Base-by-base conservation (phyloP, 768 basidiomycete species). In the Dentipellis fragilis region DNA sequence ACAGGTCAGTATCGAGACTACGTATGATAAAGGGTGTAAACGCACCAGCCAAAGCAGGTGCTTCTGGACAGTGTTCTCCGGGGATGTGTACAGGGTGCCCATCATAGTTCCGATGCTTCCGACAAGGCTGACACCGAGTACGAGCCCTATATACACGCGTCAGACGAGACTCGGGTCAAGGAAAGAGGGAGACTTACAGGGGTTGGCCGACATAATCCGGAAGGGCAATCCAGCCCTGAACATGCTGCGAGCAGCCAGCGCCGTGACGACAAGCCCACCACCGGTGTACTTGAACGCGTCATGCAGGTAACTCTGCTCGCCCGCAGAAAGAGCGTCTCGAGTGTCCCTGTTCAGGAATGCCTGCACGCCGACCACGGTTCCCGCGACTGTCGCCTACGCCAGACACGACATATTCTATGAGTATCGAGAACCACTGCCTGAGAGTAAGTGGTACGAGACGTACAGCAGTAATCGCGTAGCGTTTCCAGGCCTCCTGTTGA, bases 101-200 rank as follows among this genome's bases (percentile, higher is more conserved):
- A 88, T 82, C 89, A 94, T 94, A 4, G 83, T 80, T 0, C 89
- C 90, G 55, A 94, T 88, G 57, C 81, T 79, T 12, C 88, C 88
- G 12, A 75, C 83, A 42, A 92, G 76, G 69, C 89, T 85, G 51
- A 87, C 81, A 59, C 89, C 90, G 47, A 92, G 79, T 2, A 93
- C 87, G 54, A 87, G 72, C 90, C 86, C 85, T 87, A 37, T 5
- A 51, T 56, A 45, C 10, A 10, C 29, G 10, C 11, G 5, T 50
- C 57, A 35, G 51, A 14, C n/a, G 29, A 17, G 39, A 54, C 17
- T 39, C 10, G 5, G 21, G 45, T 50, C 14, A 21, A 4, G 6
- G 16, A 40, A 12, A 21, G 16, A 16, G 39, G 40, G 6, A 6
- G 36, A 67, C 80, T 57, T 61, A 84, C 89, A 92, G 57, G 90